Base-by-base conservation (phyloP, 768 basidiomycete genomes). In the Nidularia sp. region DNA sequence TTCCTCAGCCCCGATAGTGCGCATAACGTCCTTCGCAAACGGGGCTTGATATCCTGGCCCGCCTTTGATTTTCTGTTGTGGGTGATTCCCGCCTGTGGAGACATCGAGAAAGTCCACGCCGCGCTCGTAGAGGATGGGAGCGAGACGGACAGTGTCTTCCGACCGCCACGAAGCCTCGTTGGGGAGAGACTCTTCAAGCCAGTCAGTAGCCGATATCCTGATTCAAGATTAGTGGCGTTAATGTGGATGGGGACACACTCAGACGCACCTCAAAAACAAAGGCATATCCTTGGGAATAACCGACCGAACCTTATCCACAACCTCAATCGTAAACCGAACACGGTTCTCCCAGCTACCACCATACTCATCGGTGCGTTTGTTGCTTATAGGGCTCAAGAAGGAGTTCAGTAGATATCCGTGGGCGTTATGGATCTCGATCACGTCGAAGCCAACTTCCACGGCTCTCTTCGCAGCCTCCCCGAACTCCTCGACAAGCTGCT, bases 31-130 rank as follows among this genome's bases (percentile, higher is more conserved):
- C n/a, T 72, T 70, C 0, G 83, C 77, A 52, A 83, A 80, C 0
- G 72, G 79, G 0, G 83, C 79, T 67, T 90, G 83, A 56, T 77
- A 83, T 1, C 72, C 73, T 6, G 65, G 67, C 0, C 68, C 69
- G 15, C 52, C 47, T 18, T 66, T 63, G 29, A 75, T 59, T 48
- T 68, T 66, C 53, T 80, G 79, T 42, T 61, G 58, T 1, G 73
- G 62, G 52, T 75, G 69, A 48, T 76, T 80, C 1, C 89, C 91
- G 2, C 83, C 88, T 0, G 76, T 75, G 3, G 84, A 86, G 34
- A 88, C 78, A 57, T 93, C 90, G 45, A 93, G 67, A 34, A 93
- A 70, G 64, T 92, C 91, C 48, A 92, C 78, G 4, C 88, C 88
- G 43, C 82, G 76, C 10, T 79, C 75, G 13, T 72, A 73, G 13